Evolutionary conservation across 129 eudicot species (phyloP), one percentile per base, ranked within the genome.

Genomic region (Helichrysum umbraculigerum): DNA sequence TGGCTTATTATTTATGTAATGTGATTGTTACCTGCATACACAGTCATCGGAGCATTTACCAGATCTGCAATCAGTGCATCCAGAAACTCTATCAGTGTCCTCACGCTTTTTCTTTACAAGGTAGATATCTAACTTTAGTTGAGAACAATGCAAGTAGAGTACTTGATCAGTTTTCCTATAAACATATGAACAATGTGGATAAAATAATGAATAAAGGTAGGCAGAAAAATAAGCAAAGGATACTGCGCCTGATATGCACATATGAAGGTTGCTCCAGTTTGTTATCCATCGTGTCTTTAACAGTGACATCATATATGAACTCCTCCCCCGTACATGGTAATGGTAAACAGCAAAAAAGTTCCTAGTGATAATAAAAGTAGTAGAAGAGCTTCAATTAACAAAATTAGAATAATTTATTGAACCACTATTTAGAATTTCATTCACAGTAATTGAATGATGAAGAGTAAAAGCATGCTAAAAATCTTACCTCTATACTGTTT

Each of bases 191-290:
- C 11, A 51, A 28, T 28, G 44, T 16, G 1, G n/a, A 16, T 20
- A 33, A 30, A 41, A 73, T 3, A 42, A 44, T 12, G 19, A 20
- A 44, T 22, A 69, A 50, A 51, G 56, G 56, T 16, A 17, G 21
- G 8, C 0, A 50, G 52, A 10, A 30, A 28, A 50, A 21, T 35
- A 65, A 30, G 64, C 3, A 16, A 58, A 86, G 97, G 99, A 94
- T 94, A 94, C 99, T 94, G 66, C 99, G 88, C 68, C 85, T 89
- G 65, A 91, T 91, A 76, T 86, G 90, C 67, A 87, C 87, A 76
- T 89, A 94, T 54, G 90, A 72, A 77, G 87, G 87, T 75, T 88
- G 30, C 65, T 32, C 52, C 79, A 57, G 12, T 75, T 78, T 87
- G 64, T 79, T 83, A 72, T 77, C 85, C n/a, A 76, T 51, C 5